Evolutionary conservation across 805 yeast species (phyloP).

Genomic region (Suhomyces xylopsoci): DNA sequence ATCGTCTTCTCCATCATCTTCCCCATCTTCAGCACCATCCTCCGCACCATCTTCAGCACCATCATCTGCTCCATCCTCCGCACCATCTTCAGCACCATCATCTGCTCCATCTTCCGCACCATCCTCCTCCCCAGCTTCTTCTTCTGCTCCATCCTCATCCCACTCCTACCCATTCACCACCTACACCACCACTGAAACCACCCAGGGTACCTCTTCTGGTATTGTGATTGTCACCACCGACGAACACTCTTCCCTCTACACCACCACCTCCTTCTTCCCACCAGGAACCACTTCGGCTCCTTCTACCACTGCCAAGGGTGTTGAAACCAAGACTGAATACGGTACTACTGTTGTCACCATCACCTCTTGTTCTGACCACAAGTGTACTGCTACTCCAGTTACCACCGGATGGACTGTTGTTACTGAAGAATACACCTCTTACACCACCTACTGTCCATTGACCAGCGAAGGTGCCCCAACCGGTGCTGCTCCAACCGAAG

Average conservation of each 20-base stretch:
- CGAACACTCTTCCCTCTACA: neutral
- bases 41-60: neutral
- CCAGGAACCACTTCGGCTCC: slow-evolving; percentile 18
- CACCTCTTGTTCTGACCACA: slow-evolving; percentile 33
- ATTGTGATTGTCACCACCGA: neutral
- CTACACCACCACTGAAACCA: slow-evolving; percentile 2
- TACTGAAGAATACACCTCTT: slow-evolving; percentile 26
- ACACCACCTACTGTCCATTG: slow-evolving; percentile 37
- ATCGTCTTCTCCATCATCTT: neutral
- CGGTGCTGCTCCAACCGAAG: neutral
- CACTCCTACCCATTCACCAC: slow-evolving; percentile 3
- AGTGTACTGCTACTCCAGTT: slow-evolving; percentile 19
- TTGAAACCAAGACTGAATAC: slow-evolving; percentile 19
- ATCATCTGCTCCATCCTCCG: slow-evolving; percentile 2
- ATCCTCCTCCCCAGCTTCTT: slow-evolving; percentile 4
- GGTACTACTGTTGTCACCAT: slow-evolving; percentile 30
- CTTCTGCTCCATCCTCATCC: slow-evolving; percentile 4
- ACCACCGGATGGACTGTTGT: slow-evolving; percentile 39
- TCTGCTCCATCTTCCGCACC: neutral
- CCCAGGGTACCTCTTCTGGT: neutral
- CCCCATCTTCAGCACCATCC: neutral
- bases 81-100: neutral
- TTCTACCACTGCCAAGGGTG: slow-evolving; percentile 13
- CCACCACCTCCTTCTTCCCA: slow-evolving; percentile 4
- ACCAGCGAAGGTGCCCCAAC: slow-evolving; percentile 5